Base-by-base conservation (phyloP, 352 stramenopile species). In the Lagenidium giganteum region DNA sequence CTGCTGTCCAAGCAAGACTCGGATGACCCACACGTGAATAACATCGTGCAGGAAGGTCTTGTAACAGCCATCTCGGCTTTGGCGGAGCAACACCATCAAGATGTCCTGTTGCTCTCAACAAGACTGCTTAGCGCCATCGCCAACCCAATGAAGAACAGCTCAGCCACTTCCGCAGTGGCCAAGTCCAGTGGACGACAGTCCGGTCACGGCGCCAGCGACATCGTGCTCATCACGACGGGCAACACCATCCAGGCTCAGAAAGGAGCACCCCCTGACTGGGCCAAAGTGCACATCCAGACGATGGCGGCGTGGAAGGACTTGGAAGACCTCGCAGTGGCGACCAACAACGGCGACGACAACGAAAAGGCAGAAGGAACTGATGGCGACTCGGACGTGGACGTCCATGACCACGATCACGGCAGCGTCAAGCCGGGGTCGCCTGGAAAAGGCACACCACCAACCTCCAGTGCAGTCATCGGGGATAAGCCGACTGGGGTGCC, bases 41-140 rank as follows among this genome's bases (percentile, higher is more conserved):
- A 73, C 23, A 74, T 92, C 40, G 59, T 83, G 32, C 75, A 87
- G 48, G 72, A 86, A 11, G 77, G 77, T 6, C 69, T 90, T 17
- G 75, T 93, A 3, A 49, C 66, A 0, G 75, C 75, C 1, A 81
- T 92, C 41, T 64, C 67, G 2, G 56, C 58, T 26, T 48, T 90
- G 16, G 64, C 63, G 13, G 77, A 89, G 14, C 72, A 86, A 31
- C 67, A 83, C 29, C n/a, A n/a, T n/a, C n/a, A n/a, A n/a, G 55
- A 74, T 9, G 72, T 84, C 25, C 33, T 84, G n/a, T n/a, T n/a
- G n/a, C n/a, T n/a, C n/a, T n/a, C n/a, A n/a, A n/a, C n/a, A n/a
- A n/a, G n/a, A n/a, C n/a, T n/a, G n/a, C n/a, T n/a, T n/a, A n/a
- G n/a, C n/a, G n/a, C n/a, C n/a, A n/a, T n/a, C n/a, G n/a, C n/a